phyloP scores from a whole-genome alignment of 116 monocot genomes.

The Phalaenopsis hybrid region DNA sequence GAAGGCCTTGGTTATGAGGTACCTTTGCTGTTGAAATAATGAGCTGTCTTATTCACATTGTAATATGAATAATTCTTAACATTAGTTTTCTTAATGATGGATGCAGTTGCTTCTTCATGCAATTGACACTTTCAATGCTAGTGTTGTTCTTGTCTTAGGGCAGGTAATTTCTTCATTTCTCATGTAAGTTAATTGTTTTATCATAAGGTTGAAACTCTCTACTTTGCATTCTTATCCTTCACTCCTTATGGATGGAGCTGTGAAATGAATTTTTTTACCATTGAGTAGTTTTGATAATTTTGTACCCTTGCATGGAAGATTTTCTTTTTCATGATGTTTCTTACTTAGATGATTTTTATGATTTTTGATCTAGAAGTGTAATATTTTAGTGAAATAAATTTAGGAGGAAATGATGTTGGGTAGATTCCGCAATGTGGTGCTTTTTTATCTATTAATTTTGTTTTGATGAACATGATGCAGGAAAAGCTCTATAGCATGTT shows the following conservation, averaged over 20 bases:
- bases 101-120: slow-evolving; percentile 89
- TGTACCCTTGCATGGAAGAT: neutral
- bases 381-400: neutral
- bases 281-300: neutral
- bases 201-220: too few relatives aligned
- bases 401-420: neutral
- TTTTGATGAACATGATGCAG: slow-evolving; percentile 18
- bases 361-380: neutral
- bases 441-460: neutral
- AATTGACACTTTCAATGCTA: slow-evolving; percentile 71
- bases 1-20: slow-evolving; percentile 98
- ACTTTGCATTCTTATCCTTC: neutral
- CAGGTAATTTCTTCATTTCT: slow-evolving; percentile 51
- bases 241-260: neutral
- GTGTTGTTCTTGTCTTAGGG: slow-evolving; percentile 92
- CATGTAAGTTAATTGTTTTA: neutral
- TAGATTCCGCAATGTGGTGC: neutral
- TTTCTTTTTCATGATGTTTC: neutral
- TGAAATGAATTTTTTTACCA: neutral
- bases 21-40: neutral
- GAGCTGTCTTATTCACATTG: neutral
- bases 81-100: slow-evolving; percentile 11
- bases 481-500: slow-evolving; percentile 66
- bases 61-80: neutral
- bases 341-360: neutral